phyloP scores from a whole-genome alignment of 2,329 filamentous ascomycete species.

The Sarocladiaceae sp. region DNA sequence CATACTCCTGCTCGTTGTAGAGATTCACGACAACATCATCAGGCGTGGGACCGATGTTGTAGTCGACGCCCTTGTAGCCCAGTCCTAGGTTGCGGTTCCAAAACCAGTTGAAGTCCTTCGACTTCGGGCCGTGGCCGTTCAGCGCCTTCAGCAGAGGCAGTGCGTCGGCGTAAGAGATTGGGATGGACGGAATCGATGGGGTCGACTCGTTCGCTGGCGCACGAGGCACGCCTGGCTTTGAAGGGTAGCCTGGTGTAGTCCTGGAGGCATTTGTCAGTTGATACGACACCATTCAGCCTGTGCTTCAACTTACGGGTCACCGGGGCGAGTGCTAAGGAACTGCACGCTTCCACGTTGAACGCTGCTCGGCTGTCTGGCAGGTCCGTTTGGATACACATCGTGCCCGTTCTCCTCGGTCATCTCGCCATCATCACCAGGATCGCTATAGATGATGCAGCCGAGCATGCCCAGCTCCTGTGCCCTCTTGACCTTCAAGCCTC shows the following conservation, averaged over 20 bases:
- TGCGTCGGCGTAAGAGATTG: constrained; percentile 82
- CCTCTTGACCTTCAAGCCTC: constrained; percentile 77
- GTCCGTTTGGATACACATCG: constrained; percentile 69
- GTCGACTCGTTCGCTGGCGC: constrained; percentile 62
- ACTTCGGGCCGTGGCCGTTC: constrained; percentile 79
- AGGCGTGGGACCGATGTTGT: constrained; percentile 79
- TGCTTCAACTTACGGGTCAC: constrained; percentile 52
- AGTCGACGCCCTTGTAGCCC: constrained; percentile 72
- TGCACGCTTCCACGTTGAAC: constrained; percentile 86
- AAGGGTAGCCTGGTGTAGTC: constrained; percentile 89
- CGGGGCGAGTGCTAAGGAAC: constrained; percentile 64
- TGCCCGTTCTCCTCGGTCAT: constrained; percentile 70
- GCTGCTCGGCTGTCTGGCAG: constrained; percentile 78
- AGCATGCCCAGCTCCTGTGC: constrained; percentile 80
- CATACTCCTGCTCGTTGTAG: constrained; percentile 74
- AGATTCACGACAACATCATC: constrained; percentile 64
- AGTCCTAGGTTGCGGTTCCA: constrained; percentile 70
- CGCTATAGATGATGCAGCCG: constrained; percentile 71
- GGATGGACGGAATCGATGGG: constrained; percentile 82
- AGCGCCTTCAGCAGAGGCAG: constrained; percentile 82
- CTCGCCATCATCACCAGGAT: constrained; percentile 78
- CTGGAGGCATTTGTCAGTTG: constrained; percentile 22
- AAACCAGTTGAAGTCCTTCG: constrained; percentile 62
- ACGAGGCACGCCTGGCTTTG: constrained; percentile 79
- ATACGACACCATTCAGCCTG: neutral